Evolutionary conservation across 805 yeast genomes (phyloP), one percentile per base, ranked within the genome.

Genomic region (Metschnikowia dekortorum): DNA sequence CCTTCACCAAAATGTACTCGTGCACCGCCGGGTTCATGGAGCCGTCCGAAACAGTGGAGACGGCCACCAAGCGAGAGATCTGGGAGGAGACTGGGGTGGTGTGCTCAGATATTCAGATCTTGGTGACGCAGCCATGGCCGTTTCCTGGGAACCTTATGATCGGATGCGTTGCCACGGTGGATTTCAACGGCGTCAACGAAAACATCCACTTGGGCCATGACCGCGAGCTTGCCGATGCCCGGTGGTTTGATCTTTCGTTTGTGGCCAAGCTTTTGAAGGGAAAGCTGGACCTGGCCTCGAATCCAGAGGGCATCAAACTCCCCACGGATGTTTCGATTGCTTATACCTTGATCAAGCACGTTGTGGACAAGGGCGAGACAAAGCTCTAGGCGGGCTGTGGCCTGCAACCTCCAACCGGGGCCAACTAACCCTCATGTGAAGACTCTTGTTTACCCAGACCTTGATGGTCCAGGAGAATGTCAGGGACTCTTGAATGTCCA

Each of bases 1-100:
- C 82, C 6, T 55, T 59, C 33, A 61, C 71, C 50, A 65, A 66
- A 42, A 80, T 89, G 83, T 92, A 85, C 68, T 79, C 92, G 14
- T 85, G 96, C 61, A 81, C 95, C 47, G 96, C 98, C 4, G 99
- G 98, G 4, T 94, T 94, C 67, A 83, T 92, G 81, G 99, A 92
- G 66, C 96, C 97, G 1, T 86, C 91, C 30, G 99, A 92, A 70
- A 82, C 95, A 2, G 82, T 92, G 18, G 98, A 92, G 67, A 84
- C 82, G 43, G 94, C 96, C 10, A 87, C 92, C 22, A 73, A 84
- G 41, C 75, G 99, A 55, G 99, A 92, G 66, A 85, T 88, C 31
- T 91, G 94, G 89, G 99, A 92, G 65, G 99, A 92, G 67, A 85
- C 97, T 5, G 99, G 99, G 7, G 86, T 89, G 34, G 75, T 69